Conservation (phyloP, 1,284 basidiomycete species). For the Veloboletus limbatus region DNA sequence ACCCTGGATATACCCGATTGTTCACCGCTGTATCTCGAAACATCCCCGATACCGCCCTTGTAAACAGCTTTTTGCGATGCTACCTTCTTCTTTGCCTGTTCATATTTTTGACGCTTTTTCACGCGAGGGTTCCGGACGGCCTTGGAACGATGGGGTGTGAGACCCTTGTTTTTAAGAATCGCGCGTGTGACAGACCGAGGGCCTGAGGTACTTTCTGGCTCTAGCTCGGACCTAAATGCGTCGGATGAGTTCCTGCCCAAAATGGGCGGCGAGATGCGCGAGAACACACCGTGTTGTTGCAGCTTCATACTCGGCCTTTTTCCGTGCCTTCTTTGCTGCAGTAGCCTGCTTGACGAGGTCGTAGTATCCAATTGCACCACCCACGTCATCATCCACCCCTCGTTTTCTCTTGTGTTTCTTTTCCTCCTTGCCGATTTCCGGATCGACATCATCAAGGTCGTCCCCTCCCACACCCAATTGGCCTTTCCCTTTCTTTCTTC, state of each 20-base stretch:
- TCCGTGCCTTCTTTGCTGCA: constrained; percentile 71
- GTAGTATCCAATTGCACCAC: constrained; percentile 74
- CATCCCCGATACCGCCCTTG: constrained; percentile 75
- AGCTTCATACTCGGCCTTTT: constrained; percentile 78
- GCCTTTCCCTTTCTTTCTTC: constrained; percentile 42
- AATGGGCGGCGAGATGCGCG: background rate
- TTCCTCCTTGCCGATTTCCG: constrained; percentile 21
- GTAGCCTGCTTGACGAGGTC: constrained; percentile 78
- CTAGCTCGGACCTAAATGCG: constrained; percentile 42
- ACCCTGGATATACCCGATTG: constrained; percentile 83
- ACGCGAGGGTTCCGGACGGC: constrained; percentile 90
- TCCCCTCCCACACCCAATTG: constrained; percentile 48
- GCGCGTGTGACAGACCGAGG: constrained; percentile 86
- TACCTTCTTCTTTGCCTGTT: constrained; percentile 91
- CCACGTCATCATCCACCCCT: constrained; percentile 42
- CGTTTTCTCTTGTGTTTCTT: constrained; percentile 43
- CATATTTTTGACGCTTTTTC: constrained; percentile 90
- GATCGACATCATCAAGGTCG: constrained; percentile 63
- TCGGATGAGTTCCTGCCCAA: constrained; percentile 2
- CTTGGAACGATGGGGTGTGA: constrained; percentile 86
- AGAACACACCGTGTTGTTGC: constrained; percentile 60
- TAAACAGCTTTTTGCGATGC: constrained; percentile 85
- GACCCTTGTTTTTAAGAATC: constrained; percentile 89
- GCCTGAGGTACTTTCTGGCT: constrained; percentile 54
- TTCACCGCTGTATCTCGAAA: constrained; percentile 67